A percentile compares a stretch with the other conserved stretches of the same genome.
phyloP scores from a whole-genome alignment of 1,284 basidiomycete species.

The Rhizoctonia solani region DNA sequence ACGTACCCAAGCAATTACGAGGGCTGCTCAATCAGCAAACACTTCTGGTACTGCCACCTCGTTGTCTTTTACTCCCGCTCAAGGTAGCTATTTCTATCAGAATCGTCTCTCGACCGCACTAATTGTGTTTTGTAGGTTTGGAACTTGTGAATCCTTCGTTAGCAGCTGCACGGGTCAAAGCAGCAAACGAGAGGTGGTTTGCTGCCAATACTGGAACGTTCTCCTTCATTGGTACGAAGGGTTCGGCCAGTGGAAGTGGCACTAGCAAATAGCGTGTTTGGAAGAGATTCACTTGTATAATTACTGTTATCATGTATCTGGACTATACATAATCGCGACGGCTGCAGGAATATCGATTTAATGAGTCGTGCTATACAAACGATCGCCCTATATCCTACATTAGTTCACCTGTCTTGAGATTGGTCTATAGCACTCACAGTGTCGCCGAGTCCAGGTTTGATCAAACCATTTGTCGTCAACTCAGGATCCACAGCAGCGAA shows the following conservation, averaged over 20 bases:
- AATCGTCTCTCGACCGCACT: not conserved
- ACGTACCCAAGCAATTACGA: slow-evolving; percentile 79
- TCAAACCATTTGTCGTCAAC: slow-evolving; percentile 73
- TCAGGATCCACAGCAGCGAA: slow-evolving; percentile 77
- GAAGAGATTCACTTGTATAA: not conserved
- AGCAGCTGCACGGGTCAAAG: slow-evolving; percentile 79
- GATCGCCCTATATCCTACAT: slow-evolving; percentile 5
- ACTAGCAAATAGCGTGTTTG: not conserved
- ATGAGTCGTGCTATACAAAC: slow-evolving; percentile 18
- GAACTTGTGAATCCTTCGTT: slow-evolving; percentile 79
- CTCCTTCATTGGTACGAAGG: slow-evolving; percentile 46
- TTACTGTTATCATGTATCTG: slow-evolving; percentile 9
- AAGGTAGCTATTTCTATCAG: slow-evolving; percentile 61
- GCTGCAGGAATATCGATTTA: not conserved
- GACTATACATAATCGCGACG: slow-evolving; percentile 21
- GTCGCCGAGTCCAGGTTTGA: slow-evolving; percentile 87
- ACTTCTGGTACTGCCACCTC: slow-evolving; percentile 86
- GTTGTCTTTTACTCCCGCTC: slow-evolving; percentile 92
- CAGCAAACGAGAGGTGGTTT: slow-evolving; percentile 93
- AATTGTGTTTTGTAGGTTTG: slow-evolving; percentile 62
- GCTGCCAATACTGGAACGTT: slow-evolving; percentile 83
- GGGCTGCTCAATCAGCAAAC: slow-evolving; percentile 60
- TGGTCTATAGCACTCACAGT: slow-evolving; percentile 56
- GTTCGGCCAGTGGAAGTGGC: slow-evolving; percentile 21
- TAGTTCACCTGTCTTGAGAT: not conserved